A percentile compares a stretch with the other conserved stretches of the same genome.
Conservation (phyloP, 257 asterid genomes). For the Anisodus tanguticus region DNA sequence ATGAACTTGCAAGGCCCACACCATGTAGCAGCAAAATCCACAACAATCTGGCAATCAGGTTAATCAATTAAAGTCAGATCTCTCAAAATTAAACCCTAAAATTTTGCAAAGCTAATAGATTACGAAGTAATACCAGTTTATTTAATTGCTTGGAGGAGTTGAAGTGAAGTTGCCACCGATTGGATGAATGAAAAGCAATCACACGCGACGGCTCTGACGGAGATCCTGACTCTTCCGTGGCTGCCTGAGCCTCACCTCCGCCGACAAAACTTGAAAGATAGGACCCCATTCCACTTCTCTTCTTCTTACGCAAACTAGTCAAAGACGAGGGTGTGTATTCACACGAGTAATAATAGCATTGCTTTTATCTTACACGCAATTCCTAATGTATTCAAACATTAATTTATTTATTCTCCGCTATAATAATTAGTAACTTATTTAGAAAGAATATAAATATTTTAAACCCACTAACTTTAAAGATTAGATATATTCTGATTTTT, state of each 20-base stretch:
- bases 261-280: constrained; percentile 40
- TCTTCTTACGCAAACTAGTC: constrained; percentile 23
- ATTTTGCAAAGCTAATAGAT: background rate
- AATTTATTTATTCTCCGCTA: too few species aligned
- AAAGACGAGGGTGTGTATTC: background rate
- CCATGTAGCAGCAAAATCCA: constrained; percentile 88
- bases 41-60: constrained; percentile 67
- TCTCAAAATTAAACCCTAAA: background rate
- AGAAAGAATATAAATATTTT: too few species aligned
- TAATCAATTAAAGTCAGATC: constrained; percentile 20
- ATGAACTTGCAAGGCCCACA: constrained; percentile 93
- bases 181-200: constrained; percentile 64
- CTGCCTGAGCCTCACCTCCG: constrained; percentile 44
- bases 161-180: constrained; percentile 80
- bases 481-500: too few species aligned
- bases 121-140: constrained; percentile 56
- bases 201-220: constrained; percentile 69
- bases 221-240: constrained; percentile 36
- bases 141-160: constrained; percentile 65
- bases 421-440: too few species aligned
- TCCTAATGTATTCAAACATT: background rate
- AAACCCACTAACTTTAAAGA: too few species aligned
- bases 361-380: background rate
- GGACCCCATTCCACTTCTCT: constrained; percentile 51
- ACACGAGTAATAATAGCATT: background rate